Evolutionary conservation across 2,329 filamentous ascomycete genomes (phyloP), one percentile per base, ranked within the genome.

Genomic region (Colletotrichum lindemuthianum): DNA sequence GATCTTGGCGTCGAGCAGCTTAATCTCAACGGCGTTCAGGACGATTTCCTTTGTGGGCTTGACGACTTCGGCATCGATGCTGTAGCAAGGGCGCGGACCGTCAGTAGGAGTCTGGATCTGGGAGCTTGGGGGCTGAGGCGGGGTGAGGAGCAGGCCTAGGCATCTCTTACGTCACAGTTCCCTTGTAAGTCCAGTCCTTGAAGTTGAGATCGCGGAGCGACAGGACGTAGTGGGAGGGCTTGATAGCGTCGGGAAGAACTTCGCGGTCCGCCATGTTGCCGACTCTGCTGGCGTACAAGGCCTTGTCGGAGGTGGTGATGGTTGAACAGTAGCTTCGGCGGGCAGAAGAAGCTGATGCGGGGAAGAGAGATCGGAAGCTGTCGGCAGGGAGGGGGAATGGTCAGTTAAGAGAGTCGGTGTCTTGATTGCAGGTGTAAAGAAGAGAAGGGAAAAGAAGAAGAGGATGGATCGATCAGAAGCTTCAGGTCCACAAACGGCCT

Each of bases 11-110:
- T 82, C 83, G 68, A 89, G 84, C 43, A 98, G 85, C 74, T 92
- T 91, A 72, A 99, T 86, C 75, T 97, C 89, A 73, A 96, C 88
- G 47, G 91, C 84, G 78, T 99, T 99, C 76, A 98, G 82, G 45
- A 92, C 87, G 67, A 99, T 88, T 70, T 93, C 86, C 72, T 87
- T 92, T 69, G 90, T 91, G 39, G 89, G 81, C 74, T 90, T 88
- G 69, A 85, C 84, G 76, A 98, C 84, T 64, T 90, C 87, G 64
- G 90, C 84, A 70, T 91, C 86, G 76, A 99, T 96, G 69, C 88
- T 90, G 68, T 49, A 41, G 40, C 41, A 34, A 39, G 67, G 70
- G 24, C 8, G 16, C 8, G 34, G 11, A 49, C 24, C 13, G 12
- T 64, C 6, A 66, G 63, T 13, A 37, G 6, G 12, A 41, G 55